Conservation (phyloP, 2,329 filamentous ascomycete genomes). For the Alternaria sp. region DNA sequence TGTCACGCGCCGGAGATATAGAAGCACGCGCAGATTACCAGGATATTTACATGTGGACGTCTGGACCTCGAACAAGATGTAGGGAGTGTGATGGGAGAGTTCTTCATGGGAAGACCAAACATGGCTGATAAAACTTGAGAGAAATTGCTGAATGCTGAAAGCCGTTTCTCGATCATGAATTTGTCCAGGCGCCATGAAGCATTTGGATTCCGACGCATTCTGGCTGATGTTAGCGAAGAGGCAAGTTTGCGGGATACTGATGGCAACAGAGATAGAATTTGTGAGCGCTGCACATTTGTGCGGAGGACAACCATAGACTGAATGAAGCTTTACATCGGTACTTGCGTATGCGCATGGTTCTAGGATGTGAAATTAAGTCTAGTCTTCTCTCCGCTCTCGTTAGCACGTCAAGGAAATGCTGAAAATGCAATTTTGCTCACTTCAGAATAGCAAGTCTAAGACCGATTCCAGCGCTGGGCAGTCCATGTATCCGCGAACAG, state of each 20-base stretch:
- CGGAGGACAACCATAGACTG: neutral
- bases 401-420: neutral
- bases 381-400: neutral
- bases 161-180: too few relatives aligned
- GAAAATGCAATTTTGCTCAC: neutral
- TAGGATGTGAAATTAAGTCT: neutral
- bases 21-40: too few relatives aligned
- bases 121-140: neutral
- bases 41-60: too few relatives aligned
- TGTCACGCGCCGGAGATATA: too few relatives aligned
- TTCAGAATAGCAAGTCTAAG: neutral
- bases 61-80: too few relatives aligned
- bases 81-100: too few relatives aligned
- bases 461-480: neutral
- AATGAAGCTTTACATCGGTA: neutral
- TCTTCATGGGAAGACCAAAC: neutral
- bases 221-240: neutral
- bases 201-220: neutral
- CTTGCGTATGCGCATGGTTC: neutral
- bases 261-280: neutral
- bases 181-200: neutral
- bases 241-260: neutral
- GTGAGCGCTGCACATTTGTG: neutral
- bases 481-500: neutral
- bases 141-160: too few relatives aligned